Evolutionary conservation across 805 yeast species (phyloP).

Genomic region (Yamadazyma paraphyllophila): DNA sequence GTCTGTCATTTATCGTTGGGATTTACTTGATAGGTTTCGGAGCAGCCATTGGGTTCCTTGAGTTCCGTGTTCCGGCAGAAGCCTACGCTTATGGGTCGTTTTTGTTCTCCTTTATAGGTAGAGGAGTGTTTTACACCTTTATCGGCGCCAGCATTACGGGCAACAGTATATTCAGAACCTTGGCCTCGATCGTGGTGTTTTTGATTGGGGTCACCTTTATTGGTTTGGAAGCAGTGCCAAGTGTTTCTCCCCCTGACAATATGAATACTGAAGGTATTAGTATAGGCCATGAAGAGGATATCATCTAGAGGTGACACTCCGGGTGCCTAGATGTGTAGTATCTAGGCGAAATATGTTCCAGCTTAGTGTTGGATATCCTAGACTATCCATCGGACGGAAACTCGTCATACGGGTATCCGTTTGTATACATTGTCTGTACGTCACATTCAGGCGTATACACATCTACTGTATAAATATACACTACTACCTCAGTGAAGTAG

Average conservation of each 20-base stretch:
- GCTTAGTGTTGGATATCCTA: no score
- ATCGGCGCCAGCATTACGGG: conserved; percentile 41
- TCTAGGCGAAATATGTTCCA: no score
- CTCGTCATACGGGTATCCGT: no score
- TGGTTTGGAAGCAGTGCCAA: conserved; percentile 68
- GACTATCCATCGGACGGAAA: no score
- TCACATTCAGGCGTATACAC: no score
- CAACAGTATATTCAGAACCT: conserved; percentile 53
- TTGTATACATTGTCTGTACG: no score
- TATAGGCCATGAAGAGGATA: conserved; percentile 42
- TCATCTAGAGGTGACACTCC: conserved; percentile 18
- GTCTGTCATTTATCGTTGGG: conserved; percentile 49
- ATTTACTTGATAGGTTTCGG: conserved; percentile 59
- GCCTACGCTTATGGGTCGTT: conserved; percentile 67
- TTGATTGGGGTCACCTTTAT: conserved; percentile 58
- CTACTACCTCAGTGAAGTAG: no score
- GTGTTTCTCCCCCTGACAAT: conserved; percentile 76
- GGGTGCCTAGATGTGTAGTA: no score
- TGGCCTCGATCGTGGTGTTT: conserved; percentile 59
- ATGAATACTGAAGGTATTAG: conserved; percentile 54
- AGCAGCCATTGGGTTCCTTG: conserved; percentile 45
- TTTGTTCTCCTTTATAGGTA: conserved; percentile 68
- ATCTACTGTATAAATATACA: no score
- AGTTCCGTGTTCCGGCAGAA: conserved; percentile 55
- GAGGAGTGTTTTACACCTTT: conserved; percentile 55